phyloP scores from a whole-genome alignment of 2,329 filamentous ascomycete species.

The Colletotrichum sp. region DNA sequence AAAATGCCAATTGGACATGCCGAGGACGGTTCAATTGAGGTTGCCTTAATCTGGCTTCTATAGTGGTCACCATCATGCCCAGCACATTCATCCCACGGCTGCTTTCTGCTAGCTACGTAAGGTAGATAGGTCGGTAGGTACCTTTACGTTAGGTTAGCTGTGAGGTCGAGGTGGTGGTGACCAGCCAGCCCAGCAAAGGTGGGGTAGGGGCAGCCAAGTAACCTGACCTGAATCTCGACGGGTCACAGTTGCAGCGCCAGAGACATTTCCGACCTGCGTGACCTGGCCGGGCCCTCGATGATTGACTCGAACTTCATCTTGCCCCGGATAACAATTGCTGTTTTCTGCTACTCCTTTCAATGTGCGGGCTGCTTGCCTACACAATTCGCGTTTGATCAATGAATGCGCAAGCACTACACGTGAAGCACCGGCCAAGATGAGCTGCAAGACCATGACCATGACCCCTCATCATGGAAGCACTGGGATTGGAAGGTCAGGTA shows the following conservation, averaged over 20 bases:
- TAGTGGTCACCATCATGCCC: not conserved
- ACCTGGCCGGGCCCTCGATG: not conserved
- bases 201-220: conserved; percentile 17
- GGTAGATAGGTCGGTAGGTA: not conserved
- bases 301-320: not conserved
- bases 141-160: not conserved
- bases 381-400: not conserved
- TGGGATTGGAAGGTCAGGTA: not conserved
- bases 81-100: not conserved
- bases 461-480: not conserved
- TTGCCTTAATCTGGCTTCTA: not conserved
- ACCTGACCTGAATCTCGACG: conserved; percentile 15
- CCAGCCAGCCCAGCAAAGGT: conserved; percentile 14
- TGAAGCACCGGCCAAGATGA: not conserved
- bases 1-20: not conserved
- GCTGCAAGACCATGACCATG: not conserved
- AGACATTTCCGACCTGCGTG: not conserved
- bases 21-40: not conserved
- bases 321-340: not conserved
- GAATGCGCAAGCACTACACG: not conserved
- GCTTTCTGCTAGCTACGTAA: not conserved
- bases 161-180: not conserved
- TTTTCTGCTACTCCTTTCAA: not conserved
- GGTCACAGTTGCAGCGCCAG: conserved; percentile 4
- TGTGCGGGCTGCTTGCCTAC: not conserved